Conservation (phyloP, 495 filamentous ascomycete genomes). For the Hypoxylon lienhwacheense region DNA sequence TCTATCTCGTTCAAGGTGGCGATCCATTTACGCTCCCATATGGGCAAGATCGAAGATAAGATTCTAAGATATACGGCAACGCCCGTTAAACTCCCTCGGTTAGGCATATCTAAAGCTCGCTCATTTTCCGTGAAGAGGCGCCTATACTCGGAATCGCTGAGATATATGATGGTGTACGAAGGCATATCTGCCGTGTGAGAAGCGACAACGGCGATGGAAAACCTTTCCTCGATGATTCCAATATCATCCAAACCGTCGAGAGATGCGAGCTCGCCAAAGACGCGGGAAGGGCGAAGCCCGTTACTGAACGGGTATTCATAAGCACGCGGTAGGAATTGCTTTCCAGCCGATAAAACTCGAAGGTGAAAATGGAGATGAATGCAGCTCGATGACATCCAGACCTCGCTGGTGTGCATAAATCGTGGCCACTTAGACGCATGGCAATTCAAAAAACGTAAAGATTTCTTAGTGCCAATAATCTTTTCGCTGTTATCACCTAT, state of each 20-base stretch:
- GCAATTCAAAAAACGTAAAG: conserved; percentile 13
- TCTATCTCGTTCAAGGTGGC: conserved; percentile 17
- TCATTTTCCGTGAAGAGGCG: conserved; percentile 23
- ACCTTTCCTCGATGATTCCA: conserved; percentile 17
- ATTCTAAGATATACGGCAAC: conserved; percentile 16
- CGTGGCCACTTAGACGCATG: conserved; percentile 20
- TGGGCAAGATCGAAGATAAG: conserved; percentile 10
- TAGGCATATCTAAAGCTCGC: conserved; percentile 11
- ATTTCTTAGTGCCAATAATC: conserved; percentile 20
- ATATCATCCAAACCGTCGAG: conserved; percentile 14
- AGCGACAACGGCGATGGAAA: conserved; percentile 15
- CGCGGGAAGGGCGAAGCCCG: conserved; percentile 20
- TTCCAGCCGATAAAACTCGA: conserved; percentile 16
- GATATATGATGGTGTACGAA: conserved; percentile 13
- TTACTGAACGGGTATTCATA: not conserved
- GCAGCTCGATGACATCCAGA: conserved; percentile 24
- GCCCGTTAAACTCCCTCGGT: conserved; percentile 11
- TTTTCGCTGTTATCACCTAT: conserved; percentile 8
- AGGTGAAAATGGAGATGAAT: conserved; percentile 25
- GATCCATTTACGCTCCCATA: conserved; percentile 20
- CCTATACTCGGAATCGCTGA: conserved; percentile 18
- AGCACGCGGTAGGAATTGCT: conserved; percentile 4
- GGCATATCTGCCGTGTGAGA: conserved; percentile 18
- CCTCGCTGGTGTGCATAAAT: conserved; percentile 22
- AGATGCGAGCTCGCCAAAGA: conserved; percentile 13